Conservation (phyloP, 495 filamentous ascomycete species). For the Tuber aestivum region DNA sequence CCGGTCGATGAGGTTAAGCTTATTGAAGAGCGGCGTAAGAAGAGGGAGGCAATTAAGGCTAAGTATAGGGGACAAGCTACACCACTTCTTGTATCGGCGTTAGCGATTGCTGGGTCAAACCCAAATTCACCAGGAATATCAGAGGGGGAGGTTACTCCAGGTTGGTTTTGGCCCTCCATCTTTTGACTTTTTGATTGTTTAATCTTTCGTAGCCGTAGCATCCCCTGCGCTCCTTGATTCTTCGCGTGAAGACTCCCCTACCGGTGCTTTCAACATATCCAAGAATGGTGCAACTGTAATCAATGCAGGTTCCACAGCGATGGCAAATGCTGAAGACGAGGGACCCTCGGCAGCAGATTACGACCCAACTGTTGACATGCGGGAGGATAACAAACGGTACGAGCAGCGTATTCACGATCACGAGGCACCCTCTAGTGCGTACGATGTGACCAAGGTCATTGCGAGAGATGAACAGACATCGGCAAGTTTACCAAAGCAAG, state of each 20-base stretch:
- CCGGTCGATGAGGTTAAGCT: conserved; percentile 69
- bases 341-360: conserved; percentile 93
- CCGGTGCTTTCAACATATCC: conserved; percentile 50
- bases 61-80: conserved; percentile 69
- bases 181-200: neutral
- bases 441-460: conserved; percentile 56
- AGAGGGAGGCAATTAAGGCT: conserved; percentile 81
- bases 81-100: conserved; percentile 68
- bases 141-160: conserved; percentile 42
- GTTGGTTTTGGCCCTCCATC: conserved; percentile 8
- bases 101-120: conserved; percentile 57
- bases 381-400: conserved; percentile 72
- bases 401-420: conserved; percentile 53
- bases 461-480: conserved; percentile 56
- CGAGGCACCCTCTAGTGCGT: conserved; percentile 54
- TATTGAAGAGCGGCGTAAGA: conserved; percentile 78
- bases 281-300: conserved; percentile 62
- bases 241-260: conserved; percentile 50
- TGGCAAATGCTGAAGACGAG: conserved; percentile 56
- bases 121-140: conserved; percentile 50
- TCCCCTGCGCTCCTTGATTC: conserved; percentile 17
- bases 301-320: conserved; percentile 46
- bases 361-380: conserved; percentile 88
- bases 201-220: conserved; percentile 4
- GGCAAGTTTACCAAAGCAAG: conserved; percentile 44